phyloP scores from a whole-genome alignment of 108 stramenopile species.

The Mayamaea pseudoterrestris region DNA sequence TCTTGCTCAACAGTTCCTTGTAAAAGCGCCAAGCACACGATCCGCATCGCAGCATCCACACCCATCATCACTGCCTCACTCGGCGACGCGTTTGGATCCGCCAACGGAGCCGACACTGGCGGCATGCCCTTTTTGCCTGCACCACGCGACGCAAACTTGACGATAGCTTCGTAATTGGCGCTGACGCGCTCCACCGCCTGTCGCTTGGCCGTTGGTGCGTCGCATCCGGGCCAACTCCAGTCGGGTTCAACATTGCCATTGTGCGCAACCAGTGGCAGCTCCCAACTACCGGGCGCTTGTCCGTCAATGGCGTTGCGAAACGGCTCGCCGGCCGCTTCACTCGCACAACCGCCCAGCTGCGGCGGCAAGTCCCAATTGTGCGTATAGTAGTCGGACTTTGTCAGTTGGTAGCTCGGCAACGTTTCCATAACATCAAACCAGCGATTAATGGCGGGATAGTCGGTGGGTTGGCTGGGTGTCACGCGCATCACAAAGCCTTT shows the following conservation, averaged over 20 bases:
- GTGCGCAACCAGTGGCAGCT: constrained; percentile 51
- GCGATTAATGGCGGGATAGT: constrained; percentile 61
- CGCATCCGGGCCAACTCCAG: constrained; percentile 46
- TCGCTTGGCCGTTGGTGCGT: constrained; percentile 48
- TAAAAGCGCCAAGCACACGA: constrained; percentile 51
- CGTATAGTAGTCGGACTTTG: constrained; percentile 85
- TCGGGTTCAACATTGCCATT: constrained; percentile 76
- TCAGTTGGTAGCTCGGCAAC: constrained; percentile 61
- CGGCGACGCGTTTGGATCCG: constrained; percentile 77
- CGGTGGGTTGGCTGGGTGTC: constrained; percentile 25
- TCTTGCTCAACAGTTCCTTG: constrained; percentile 28
- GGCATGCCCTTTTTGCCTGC: constrained; percentile 74
- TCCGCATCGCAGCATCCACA: constrained; percentile 48
- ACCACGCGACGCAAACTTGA: constrained; percentile 78
- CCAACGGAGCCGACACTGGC: constrained; percentile 59
- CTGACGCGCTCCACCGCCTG: constrained; percentile 80
- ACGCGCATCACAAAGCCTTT: constrained; percentile 84
- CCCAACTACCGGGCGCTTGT: constrained; percentile 47
- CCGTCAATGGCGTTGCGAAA: constrained; percentile 63
- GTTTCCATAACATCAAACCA: constrained; percentile 94
- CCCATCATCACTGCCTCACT: constrained; percentile 40
- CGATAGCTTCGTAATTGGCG: constrained; percentile 64
- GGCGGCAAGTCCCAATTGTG: constrained; percentile 92
- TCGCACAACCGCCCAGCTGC: constrained; percentile 82
- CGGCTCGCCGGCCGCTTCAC: constrained; percentile 46